Conservation (phyloP, 257 asterid genomes). For the Solanum paucissectum region DNA sequence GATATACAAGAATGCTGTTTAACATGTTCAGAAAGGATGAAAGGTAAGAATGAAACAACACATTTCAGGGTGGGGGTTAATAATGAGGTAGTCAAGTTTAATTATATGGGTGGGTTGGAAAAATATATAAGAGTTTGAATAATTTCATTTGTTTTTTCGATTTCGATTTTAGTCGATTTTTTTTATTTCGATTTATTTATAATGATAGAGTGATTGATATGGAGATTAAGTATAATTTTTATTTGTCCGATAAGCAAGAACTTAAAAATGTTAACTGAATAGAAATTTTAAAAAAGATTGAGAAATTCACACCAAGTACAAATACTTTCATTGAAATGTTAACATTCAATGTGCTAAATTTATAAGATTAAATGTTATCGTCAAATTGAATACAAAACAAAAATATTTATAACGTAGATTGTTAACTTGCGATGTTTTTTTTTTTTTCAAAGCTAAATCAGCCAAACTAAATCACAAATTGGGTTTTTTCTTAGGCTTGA, state of each 20-base stretch:
- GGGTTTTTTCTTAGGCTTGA: background rate
- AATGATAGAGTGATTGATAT: background rate
- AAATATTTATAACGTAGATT: background rate
- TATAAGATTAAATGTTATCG: fast-evolving
- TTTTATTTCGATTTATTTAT: too few species aligned
- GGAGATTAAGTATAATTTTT: too few species aligned
- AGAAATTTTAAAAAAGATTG: background rate
- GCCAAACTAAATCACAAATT: background rate
- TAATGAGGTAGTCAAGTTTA: background rate
- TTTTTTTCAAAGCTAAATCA: too few species aligned
- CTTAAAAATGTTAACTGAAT: background rate
- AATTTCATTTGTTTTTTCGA: too few species aligned
- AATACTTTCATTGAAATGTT: background rate
- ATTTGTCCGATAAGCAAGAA: background rate
- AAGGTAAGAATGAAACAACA: background rate
- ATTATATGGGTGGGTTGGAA: background rate
- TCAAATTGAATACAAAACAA: background rate
- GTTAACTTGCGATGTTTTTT: background rate
- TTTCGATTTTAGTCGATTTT: background rate
- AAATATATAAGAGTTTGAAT: background rate
- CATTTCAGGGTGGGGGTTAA: background rate
- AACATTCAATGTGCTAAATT: background rate
- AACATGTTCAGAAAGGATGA: background rate
- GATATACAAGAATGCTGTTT: background rate
- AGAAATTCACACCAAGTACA: too few species aligned